Evolutionary conservation across 768 basidiomycete genomes (phyloP), one percentile per base, ranked within the genome.

Genomic region (Termitomyces sp.): DNA sequence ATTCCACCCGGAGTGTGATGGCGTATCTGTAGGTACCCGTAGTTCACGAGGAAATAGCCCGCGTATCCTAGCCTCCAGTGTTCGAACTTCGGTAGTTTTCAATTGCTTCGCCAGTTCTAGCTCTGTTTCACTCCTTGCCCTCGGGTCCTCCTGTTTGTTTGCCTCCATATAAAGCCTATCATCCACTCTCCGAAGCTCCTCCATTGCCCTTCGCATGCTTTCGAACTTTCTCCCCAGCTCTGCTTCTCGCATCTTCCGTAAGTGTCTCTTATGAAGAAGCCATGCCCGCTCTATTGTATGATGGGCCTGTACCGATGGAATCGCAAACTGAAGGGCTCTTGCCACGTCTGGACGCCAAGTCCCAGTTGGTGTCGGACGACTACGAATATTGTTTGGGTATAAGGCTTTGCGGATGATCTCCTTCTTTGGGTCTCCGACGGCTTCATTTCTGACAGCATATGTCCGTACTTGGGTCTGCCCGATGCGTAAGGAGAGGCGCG

Each of bases 251-350:
- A 81, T 77, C 69, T 89, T 85, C 46, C 95, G 85, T 43, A 87
- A 62, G 68, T 91, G 87, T 36, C 95, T 83, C 65, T 84, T 81
- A 75, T 93, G 86, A 11, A 98, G 81, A 56, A 87, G 77, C 91
- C 91, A 98, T 4, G 95, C 95, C 37, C 95, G 86, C 65, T 93
- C 89, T 57, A 97, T 94, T 2, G 94, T 97, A 64, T 94, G 84
- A 76, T 97, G 93, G 0, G 92, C 94, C 72, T 96, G 94, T 5
- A 81, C 83, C 3, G 92, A 92, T 12, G 93, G 92, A 56, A 97
- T 89, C n/a, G 92, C 92, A 57, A 82, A 83, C 65, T 91, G 87
- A 15, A 98, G 76, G 9, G 92, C 87, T 53, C 79, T 83, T 40
- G 82, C 84, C 34, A 93, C 89, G 72, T 94, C 87, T 46, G 87